These are phyloP conservation scores for Aaosphaeria arxii DNA, from an alignment of 2,329 filamentous ascomycete genomes.

Conservation along the genomic window DNA sequence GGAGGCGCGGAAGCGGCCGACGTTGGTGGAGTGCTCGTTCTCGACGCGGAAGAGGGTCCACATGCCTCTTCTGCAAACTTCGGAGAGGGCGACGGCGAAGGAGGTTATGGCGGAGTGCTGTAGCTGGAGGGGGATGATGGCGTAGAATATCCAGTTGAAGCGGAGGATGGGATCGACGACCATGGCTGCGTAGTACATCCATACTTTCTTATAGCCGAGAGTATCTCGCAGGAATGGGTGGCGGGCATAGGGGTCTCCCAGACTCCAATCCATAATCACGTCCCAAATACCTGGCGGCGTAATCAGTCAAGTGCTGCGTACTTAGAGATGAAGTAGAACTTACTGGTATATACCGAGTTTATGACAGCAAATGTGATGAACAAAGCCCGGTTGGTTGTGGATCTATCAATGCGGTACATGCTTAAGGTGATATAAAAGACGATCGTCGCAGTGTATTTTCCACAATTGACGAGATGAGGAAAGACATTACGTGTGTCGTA, in stretches of 20 bases:
- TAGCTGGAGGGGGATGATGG: constrained; percentile 72
- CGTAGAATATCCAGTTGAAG: constrained; percentile 93
- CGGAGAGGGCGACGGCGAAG: constrained; percentile 74
- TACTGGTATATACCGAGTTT: constrained; percentile 79
- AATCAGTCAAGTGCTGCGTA: neutral
- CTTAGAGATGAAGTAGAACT: constrained; percentile 28
- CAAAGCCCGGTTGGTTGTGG: constrained; percentile 58
- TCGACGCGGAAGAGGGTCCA: constrained; percentile 95
- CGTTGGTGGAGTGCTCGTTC: constrained; percentile 87
- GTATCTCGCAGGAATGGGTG: constrained; percentile 65
- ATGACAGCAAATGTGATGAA: constrained; percentile 80
- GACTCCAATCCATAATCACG: constrained; percentile 90
- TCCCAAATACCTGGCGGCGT: constrained; percentile 72
- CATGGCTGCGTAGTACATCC: constrained; percentile 87
- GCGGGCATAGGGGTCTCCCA: constrained; percentile 73
- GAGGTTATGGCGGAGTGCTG: constrained; percentile 83
- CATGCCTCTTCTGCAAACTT: constrained; percentile 80
- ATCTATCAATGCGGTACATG: constrained; percentile 73
- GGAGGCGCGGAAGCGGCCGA: constrained; percentile 83
- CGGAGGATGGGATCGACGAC: constrained; percentile 77
- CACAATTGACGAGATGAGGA: constrained; percentile 87
- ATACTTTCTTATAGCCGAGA: constrained; percentile 72
- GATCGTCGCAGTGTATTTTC: constrained; percentile 87
- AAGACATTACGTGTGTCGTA: constrained; percentile 82
- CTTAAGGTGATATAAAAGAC: constrained; percentile 74